Conservation (phyloP, 2,329 filamentous ascomycete genomes). For the Calonectria multiphialidica region DNA sequence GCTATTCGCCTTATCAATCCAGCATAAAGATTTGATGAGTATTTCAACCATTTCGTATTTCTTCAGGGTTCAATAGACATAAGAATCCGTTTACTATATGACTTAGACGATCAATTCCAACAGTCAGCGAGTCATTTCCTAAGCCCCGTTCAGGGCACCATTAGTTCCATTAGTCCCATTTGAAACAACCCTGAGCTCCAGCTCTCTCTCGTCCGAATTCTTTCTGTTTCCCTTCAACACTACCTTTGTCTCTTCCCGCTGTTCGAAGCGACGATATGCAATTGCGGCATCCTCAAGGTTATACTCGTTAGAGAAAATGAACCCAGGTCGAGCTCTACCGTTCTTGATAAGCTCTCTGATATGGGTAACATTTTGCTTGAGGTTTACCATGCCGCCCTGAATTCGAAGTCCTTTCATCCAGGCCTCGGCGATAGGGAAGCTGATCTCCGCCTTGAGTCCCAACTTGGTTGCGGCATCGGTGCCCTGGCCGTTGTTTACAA, state of each 20-base stretch:
- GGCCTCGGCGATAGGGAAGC: background rate
- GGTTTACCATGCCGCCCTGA: background rate
- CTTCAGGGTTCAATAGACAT: too few species aligned
- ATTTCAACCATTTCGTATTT: too few species aligned
- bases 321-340: background rate
- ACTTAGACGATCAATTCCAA: too few species aligned
- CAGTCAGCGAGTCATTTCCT: background rate
- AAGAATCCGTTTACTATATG: too few species aligned
- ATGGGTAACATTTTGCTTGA: background rate
- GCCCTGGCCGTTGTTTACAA: background rate
- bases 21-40: too few species aligned
- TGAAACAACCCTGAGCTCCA: background rate
- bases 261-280: background rate
- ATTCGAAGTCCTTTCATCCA: slow-evolving; percentile 4
- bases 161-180: background rate
- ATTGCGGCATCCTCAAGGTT: background rate
- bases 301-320: slow-evolving; percentile 1
- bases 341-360: slow-evolving; percentile 4
- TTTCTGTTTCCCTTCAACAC: slow-evolving; percentile 1
- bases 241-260: background rate
- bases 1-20: too few species aligned
- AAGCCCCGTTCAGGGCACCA: background rate
- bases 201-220: background rate
- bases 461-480: background rate
- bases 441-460: background rate